A percentile compares a stretch with the other conserved stretches of the same genome.
These are phyloP conservation scores for Areca catechu DNA, from an alignment of 176 grass and related monocot genomes.

Conservation along the genomic window DNA sequence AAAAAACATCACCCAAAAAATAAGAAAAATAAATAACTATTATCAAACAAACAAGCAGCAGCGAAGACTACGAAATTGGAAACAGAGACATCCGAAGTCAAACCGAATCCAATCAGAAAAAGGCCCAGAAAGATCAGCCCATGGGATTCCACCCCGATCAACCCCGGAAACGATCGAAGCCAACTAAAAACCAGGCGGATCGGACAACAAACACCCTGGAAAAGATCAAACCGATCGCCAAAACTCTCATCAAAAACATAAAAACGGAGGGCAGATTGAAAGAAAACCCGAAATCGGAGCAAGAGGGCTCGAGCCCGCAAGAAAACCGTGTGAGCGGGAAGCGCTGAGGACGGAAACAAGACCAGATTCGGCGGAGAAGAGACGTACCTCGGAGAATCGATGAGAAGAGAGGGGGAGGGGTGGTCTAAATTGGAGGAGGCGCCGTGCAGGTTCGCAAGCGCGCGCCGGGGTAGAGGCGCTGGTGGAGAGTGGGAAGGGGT, in stretches of 20 bases:
- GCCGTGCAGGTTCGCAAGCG: not conserved
- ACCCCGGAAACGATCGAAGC: not conserved
- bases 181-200: not conserved
- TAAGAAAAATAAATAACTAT: too few relatives aligned
- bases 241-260: not conserved
- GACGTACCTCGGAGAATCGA: constrained; percentile 3
- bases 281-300: too few relatives aligned
- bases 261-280: too few relatives aligned
- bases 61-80: too few relatives aligned
- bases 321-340: too few relatives aligned
- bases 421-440: not conserved
- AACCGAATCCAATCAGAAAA: not conserved
- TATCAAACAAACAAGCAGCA: too few relatives aligned
- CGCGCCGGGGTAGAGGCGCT: not conserved
- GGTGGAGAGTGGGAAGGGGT: not conserved
- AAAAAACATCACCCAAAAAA: too few relatives aligned
- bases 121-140: not conserved
- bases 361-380: not conserved
- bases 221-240: constrained; percentile 2
- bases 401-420: not conserved
- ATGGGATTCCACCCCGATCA: not conserved
- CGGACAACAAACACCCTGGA: not conserved
- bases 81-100: constrained; percentile 1
- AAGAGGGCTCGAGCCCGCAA: too few relatives aligned
- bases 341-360: not conserved